Evolutionary conservation across 1,284 basidiomycete species (phyloP).

Genomic region (Cutaneotrichosporon dermatis): DNA sequence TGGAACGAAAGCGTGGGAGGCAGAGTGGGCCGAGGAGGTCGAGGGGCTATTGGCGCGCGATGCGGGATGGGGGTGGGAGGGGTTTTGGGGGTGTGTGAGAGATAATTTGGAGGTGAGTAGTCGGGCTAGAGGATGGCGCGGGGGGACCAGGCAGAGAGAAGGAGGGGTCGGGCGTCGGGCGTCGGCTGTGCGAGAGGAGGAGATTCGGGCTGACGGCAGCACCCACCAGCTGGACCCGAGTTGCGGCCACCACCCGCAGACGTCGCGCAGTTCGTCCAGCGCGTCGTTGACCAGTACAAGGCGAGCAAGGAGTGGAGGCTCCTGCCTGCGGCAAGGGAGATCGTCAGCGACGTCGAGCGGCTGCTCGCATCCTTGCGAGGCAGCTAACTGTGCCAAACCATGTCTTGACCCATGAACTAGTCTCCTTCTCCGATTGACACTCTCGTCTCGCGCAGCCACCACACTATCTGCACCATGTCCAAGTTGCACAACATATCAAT

Average conservation of each 20-base stretch:
- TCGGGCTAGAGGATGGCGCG: too few species aligned
- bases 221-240: conserved; percentile 21
- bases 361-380: conserved; percentile 1
- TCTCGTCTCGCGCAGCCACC: too few species aligned
- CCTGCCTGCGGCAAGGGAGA: conserved; percentile 18
- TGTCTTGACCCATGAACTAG: too few species aligned
- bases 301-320: conserved; percentile 27
- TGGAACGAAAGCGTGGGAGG: conserved; percentile 40
- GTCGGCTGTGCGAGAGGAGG: too few species aligned
- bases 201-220: conserved; percentile 12
- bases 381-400: too few species aligned
- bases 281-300: conserved; percentile 27
- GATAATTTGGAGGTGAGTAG: conserved; percentile 36
- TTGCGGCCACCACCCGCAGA: conserved; percentile 24
- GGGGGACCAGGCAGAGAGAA: too few species aligned
- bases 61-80: conserved; percentile 52
- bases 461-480: too few species aligned
- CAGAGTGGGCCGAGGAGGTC: conserved; percentile 51
- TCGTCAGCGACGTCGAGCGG: conserved; percentile 26
- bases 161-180: too few species aligned
- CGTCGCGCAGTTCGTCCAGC: conserved; percentile 23
- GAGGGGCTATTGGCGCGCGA: conserved; percentile 50
- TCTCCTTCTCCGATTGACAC: too few species aligned
- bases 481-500: too few species aligned
- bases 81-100: conserved; percentile 42